Conservation (phyloP, 2,329 filamentous ascomycete species). For the Venturia asperata region DNA sequence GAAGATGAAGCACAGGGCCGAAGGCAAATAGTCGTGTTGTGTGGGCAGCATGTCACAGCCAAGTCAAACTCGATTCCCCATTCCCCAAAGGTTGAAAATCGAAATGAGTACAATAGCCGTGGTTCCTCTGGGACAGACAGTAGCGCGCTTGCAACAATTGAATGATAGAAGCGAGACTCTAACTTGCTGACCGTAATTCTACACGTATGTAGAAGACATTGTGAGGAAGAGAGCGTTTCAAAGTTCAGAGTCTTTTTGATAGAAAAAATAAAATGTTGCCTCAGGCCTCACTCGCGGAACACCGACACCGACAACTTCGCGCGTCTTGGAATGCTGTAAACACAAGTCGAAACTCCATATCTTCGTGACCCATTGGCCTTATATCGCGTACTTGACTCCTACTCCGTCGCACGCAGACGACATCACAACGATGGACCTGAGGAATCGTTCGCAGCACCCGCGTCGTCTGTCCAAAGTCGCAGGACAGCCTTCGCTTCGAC, state of each 20-base stretch:
- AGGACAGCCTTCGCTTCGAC: not conserved
- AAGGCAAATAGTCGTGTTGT: conserved; percentile 28
- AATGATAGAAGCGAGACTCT: conserved; percentile 98
- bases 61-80: conserved; percentile 38
- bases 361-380: not conserved
- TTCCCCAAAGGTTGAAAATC: conserved; percentile 41
- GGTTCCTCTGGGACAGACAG: conserved; percentile 84
- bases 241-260: too few species aligned
- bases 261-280: not conserved
- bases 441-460: not conserved
- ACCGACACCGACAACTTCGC: conserved; percentile 34
- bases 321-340: conserved; percentile 24
- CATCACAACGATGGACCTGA: not conserved
- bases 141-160: conserved; percentile 98
- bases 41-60: conserved; percentile 35
- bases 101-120: conserved; percentile 35
- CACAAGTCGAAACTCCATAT: conserved; percentile 26
- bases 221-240: conserved; percentile 22
- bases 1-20: conserved; percentile 72
- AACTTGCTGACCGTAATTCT: conserved; percentile 68
- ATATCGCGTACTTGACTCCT: not conserved
- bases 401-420: not conserved
- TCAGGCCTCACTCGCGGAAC: not conserved
- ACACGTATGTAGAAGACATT: conserved; percentile 55
- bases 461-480: conserved; percentile 2